Evolutionary conservation across 2,329 filamentous ascomycete genomes (phyloP).

Genomic region (Cadophora sp.): DNA sequence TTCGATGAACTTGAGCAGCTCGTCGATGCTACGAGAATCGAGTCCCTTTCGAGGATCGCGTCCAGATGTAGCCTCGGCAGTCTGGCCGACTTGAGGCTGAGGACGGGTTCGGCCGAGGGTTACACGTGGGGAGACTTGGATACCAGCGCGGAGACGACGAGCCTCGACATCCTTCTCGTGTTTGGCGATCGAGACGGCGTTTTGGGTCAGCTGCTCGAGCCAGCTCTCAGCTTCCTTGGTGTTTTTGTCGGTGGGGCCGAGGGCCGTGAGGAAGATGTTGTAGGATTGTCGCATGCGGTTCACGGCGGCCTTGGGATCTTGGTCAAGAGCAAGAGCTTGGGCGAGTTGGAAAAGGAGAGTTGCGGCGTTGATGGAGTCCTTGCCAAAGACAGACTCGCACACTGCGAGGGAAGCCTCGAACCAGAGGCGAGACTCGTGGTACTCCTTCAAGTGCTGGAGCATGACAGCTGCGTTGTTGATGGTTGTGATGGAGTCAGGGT

Average conservation of each 20-base stretch:
- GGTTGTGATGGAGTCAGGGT: constrained; percentile 97
- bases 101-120: constrained; percentile 63
- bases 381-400: constrained; percentile 89
- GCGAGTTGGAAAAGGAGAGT: constrained; percentile 97
- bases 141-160: constrained; percentile 72
- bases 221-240: constrained; percentile 97
- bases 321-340: constrained; percentile 93
- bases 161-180: constrained; percentile 87
- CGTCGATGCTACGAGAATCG: constrained; percentile 87
- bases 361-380: constrained; percentile 89
- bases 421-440: constrained; percentile 94
- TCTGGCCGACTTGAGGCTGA: constrained; percentile 68
- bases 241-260: constrained; percentile 92
- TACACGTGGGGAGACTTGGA: constrained; percentile 69
- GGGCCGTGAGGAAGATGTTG: constrained; percentile 88
- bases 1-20: constrained; percentile 94
- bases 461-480: constrained; percentile 99
- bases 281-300: constrained; percentile 95
- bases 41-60: constrained; percentile 51
- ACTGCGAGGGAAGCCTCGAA: constrained; percentile 92
- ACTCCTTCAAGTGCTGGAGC: constrained; percentile 94
- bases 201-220: constrained; percentile 95
- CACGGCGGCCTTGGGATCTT: constrained; percentile 91
- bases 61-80: constrained; percentile 53
- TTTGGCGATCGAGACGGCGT: constrained; percentile 92